Evolutionary conservation across 108 stramenopile genomes (phyloP), one percentile per base, ranked within the genome.

Genomic region (Cyclotella sp.): DNA sequence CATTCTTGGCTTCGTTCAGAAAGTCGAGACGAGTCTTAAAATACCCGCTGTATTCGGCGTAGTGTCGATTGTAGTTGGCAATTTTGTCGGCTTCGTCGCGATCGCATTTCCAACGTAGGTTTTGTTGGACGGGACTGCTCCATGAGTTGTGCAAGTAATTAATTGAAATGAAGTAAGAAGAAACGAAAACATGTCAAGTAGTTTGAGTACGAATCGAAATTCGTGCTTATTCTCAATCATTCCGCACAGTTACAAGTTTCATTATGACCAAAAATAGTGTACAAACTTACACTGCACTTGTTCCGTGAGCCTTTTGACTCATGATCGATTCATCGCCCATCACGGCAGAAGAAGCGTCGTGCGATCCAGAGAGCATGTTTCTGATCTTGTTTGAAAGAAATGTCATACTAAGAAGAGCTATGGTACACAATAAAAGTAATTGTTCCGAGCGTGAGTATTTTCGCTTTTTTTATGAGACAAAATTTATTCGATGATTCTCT

Each of bases 41-140:
- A 65, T 97, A 97, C 16, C 95, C 92, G 11, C 88, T 73, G 76
- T 87, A 72, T 78, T 97, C 97, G 14, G 97, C 97, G 67, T 90
- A 97, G 84, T 91, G 90, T 10, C 90, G 85, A 77, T 93, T 95
- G 83, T 82, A 91, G 49, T 90, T 93, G 73, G 92, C 94, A 52
- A 95, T 95, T 11, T 87, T 75, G 80, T 94, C 92, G 44, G 96
- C 93, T 12, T 73, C 73, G 13, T 82, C 71, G 18, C 52, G 40
- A 80, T 94, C 89, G 57, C 88, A 90, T 43, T 75, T 77, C 95
- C 95, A 96, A 40, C 91, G 89, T 27, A 96, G 70, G 65, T 87
- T 68, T n/a, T 77, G 21, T 73, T 93, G 91, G 12, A 90, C 88
- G 14, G 88, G 88, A 18, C 55, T 57, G 70, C 6, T 5, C 34